Evolutionary conservation across 129 eudicot species (phyloP), one percentile per base, ranked within the genome.

Genomic region (Flaveria linearis): DNA sequence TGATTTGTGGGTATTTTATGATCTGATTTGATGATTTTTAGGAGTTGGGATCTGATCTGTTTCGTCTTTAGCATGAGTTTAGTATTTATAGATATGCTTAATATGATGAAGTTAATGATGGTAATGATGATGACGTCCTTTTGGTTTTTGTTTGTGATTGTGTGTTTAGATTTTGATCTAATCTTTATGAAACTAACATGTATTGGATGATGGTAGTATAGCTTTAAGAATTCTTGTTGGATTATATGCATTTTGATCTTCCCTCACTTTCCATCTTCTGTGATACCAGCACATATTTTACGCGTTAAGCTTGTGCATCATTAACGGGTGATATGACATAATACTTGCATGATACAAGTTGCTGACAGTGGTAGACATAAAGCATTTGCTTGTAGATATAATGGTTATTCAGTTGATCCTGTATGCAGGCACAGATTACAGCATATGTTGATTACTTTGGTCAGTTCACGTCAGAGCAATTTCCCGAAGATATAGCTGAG

Each of bases 381-480:
- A 30, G n/a, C 30, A 58, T 25, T 58, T 58, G 65, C 33, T 58
- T 9, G 68, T 6, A 17, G 68, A 28, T 62, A 14, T 62, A 62
- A 62, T 62, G 22, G 23, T 33, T 15, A 6, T 64, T 64, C 56
- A 61, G 39, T 36, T 28, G 17, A 46, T 82, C 26, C 18, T 43
- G 25, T 77, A 22, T 50, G 4, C 65, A 90, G 96, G 96, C 90
- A 75, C 91, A 90, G 71, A 84, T 84, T 20, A 88, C 86, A 67
- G 97, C 97, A 15, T 91, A 91, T 68, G 97, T 91, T 70, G 97
- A 91, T 43, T 88, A 88, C 83, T 91, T 91, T 71, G 97, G 88
- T 67, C 97, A 91, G 66, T 91, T 91, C 85, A 91, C 89, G 56
- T 91, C 97, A 20, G 91, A 88, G 72, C 97, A 86, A 69, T 91